Evolutionary conservation across 768 basidiomycete genomes (phyloP).

Genomic region (Chalciporus pseudorubinellus): DNA sequence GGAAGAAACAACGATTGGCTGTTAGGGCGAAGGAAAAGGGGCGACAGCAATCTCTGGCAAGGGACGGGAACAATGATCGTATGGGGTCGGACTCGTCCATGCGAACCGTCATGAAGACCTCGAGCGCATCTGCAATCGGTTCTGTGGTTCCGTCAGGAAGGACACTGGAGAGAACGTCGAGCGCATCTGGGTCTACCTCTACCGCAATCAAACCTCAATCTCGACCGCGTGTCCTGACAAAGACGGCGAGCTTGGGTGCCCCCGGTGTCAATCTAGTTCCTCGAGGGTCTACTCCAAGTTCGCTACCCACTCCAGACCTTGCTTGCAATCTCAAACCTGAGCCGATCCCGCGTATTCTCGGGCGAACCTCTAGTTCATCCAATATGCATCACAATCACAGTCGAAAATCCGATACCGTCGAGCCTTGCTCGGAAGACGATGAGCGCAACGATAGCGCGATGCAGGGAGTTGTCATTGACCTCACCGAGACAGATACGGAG

Average conservation of each 20-base stretch:
- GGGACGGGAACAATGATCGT: background rate
- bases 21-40: slow-evolving; percentile 12
- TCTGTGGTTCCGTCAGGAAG: background rate
- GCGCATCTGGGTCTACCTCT: background rate
- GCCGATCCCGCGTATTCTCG: background rate
- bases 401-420: background rate
- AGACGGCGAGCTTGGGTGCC: slow-evolving; percentile 4
- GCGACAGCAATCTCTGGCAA: slow-evolving; percentile 1
- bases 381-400: background rate
- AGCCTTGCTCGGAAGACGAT: background rate
- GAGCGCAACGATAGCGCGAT: slow-evolving; percentile 8
- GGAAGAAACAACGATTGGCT: slow-evolving; percentile 23
- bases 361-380: background rate
- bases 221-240: slow-evolving; percentile 5
- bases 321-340: slow-evolving; percentile 6
- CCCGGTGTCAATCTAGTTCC: slow-evolving; percentile 1
- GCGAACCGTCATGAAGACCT: slow-evolving; percentile 15
- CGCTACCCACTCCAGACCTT: slow-evolving; percentile 11
- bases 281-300: slow-evolving; percentile 14
- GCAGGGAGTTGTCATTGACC: slow-evolving; percentile 18
- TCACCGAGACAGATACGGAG: slow-evolving; percentile 21
- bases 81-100: background rate
- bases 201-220: background rate
- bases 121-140: slow-evolving; percentile 14
- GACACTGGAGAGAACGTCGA: background rate